Evolutionary conservation across 768 basidiomycete genomes (phyloP).

Genomic region (Glaciozyma martinii): DNA sequence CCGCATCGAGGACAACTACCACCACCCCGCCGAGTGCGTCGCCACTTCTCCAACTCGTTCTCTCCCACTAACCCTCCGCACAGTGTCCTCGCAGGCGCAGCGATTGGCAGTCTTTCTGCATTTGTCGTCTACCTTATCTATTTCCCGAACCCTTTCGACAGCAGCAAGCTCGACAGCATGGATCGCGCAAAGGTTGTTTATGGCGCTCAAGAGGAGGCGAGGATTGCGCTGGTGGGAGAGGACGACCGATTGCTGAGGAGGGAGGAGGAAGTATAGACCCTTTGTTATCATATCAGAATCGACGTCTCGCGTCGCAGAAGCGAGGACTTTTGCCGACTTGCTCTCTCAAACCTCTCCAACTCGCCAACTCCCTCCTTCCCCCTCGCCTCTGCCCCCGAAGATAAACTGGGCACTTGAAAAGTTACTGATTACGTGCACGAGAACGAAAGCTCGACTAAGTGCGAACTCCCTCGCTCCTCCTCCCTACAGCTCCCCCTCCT

Average conservation of each 20-base stretch:
- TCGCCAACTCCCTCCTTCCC: no score
- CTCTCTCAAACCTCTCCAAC: no score
- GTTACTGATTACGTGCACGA: no score
- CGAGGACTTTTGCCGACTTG: slow-evolving; percentile 36
- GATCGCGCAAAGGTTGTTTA: neutral
- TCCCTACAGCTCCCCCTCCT: no score
- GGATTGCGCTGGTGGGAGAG: neutral
- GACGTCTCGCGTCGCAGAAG: no score
- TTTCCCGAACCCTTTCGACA: slow-evolving; percentile 9
- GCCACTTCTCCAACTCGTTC: neutral
- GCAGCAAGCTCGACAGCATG: neutral
- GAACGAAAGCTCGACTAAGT: no score
- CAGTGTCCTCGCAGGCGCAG: slow-evolving; percentile 11
- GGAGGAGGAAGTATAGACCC: neutral
- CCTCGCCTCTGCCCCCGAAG: no score
- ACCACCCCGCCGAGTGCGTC: slow-evolving; percentile 6
- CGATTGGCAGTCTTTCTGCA: slow-evolving; percentile 9
- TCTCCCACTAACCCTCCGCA: slow-evolving; percentile 5
- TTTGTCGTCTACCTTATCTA: slow-evolving; percentile 12
- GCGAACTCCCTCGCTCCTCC: no score
- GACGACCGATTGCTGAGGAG: neutral
- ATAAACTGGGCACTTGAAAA: no score
- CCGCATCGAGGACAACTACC: slow-evolving; percentile 29
- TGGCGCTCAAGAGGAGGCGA: neutral
- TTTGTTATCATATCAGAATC: no score